Evolutionary conservation across 75 land plant species (phyloP), one percentile per base, ranked within the genome.

Genomic region (Selaginella tamariscina): DNA sequence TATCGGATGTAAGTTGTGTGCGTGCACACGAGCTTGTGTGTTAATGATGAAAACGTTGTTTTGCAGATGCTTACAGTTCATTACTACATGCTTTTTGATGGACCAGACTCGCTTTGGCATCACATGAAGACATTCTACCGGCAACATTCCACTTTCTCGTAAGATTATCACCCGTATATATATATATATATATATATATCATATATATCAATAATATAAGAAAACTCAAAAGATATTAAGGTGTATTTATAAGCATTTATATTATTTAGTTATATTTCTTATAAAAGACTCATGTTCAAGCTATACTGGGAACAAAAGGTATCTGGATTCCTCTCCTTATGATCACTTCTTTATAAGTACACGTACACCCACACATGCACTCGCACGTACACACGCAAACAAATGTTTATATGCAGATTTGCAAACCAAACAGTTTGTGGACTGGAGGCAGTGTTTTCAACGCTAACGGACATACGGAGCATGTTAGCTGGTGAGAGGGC

Each of bases 61-160:
- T 24, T 2, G 27, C 88, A 93, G 98, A 94, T 94, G 96, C 86
- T 94, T 56, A 79, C 96, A 8, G 85, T 94, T 33, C 98, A 94
- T 70, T 94, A 94, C 69, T 94, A 94, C 82, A 65, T 94, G 74
- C 83, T 94, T 30, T 94, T 94, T 77, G 88, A 94, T 77, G 98
- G 98, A 26, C 29, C 85, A 31, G 86, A 85, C 62, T 82, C 77
- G 11, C 73, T 77, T 54, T 94, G 98, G 98, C 83, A 82, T 28
- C 88, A 94, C 71, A 69, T 74, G 66, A 86, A 77, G 74, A 78
- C 74, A 24, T 65, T 89, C 24, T 94, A 89, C 65, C 56, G 68
- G 8, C 78, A 88, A 68, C 65, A 63, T 63, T 87, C 96, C 30
- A 74, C 79, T 65, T 84, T 94, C 56, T 87, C 86, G 98, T 94